Evolutionary conservation across 306 rosid genomes (phyloP), one percentile per base, ranked within the genome.

Genomic region (Lathyrus oleraceus): DNA sequence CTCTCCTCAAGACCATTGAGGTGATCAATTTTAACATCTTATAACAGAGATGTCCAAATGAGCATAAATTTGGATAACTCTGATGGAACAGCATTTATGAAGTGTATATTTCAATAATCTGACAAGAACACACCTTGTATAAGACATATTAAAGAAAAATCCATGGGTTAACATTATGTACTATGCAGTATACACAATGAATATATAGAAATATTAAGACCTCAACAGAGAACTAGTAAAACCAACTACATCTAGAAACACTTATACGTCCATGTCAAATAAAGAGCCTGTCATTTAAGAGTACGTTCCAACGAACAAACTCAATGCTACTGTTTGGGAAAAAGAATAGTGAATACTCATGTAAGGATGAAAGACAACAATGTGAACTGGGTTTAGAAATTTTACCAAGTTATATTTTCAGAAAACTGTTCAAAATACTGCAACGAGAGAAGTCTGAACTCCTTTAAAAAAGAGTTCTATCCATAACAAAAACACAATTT

Each of bases 61-160:
- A 17, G 23, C 30, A 66, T 17, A 15, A 2, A 21, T 17, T 60
- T 20, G 19, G 38, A 20, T 44, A 61, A 13, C 56, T 11, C 5
- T 8, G 32, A 21, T 47, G 35, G 25, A 67, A 23, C 6, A 45
- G 20, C 56, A 48, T 67, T 35, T 21, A 44, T 12, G 11, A 14
- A 7, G 43, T 5, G 56, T 36, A 53, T 23, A 62, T 15, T 49
- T 48, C 43, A 35, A 53, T 16, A 16, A 44, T 27, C 21, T 23
- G 32, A 62, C 39, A 8, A 48, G 10, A 38, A 45, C 51, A 25
- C 3, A 60, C 49, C 14, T 11, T 42, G 44, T 5, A 32, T 0
- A 15, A 23, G 68, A 54, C 59, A 63, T n/a, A 17, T 16, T 44
- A 53, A 68, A 28, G 43, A 16, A 51, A 38, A 62, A 44, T 14